A percentile compares a stretch with the other conserved stretches of the same genome.
These are phyloP conservation scores for Fraxinus floribunda DNA, from an alignment of 305 asterid species.

Conservation along the genomic window DNA sequence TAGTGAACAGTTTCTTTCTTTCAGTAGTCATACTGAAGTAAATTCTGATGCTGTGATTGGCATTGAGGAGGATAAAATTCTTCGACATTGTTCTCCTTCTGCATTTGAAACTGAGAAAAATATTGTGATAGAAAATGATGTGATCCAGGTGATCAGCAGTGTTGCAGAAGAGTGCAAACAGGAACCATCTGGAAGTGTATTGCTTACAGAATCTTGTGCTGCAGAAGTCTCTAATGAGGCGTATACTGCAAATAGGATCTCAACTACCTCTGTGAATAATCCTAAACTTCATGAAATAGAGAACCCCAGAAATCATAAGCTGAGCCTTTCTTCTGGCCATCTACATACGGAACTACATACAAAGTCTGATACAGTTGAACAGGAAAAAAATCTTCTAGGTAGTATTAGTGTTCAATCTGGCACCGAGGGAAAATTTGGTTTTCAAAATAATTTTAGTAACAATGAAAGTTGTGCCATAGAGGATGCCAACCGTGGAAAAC, in stretches of 20 bases:
- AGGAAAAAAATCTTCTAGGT: slow-evolving; percentile 37
- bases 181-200: slow-evolving; percentile 26
- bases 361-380: slow-evolving; percentile 35
- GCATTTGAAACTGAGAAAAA: slow-evolving; percentile 24
- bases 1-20: slow-evolving; percentile 23
- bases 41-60: slow-evolving; percentile 19
- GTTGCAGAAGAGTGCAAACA: slow-evolving; percentile 22
- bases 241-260: slow-evolving; percentile 29
- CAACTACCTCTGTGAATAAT: slow-evolving; percentile 35
- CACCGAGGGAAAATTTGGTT: slow-evolving; percentile 37
- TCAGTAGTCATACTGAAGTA: slow-evolving; percentile 17
- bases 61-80: slow-evolving; percentile 28
- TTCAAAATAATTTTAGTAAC: slow-evolving; percentile 28
- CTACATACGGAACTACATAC: slow-evolving; percentile 21
- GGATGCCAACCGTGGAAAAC: not conserved
- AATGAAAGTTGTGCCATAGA: slow-evolving; percentile 24
- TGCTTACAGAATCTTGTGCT: slow-evolving; percentile 24
- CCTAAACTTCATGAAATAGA: slow-evolving; percentile 35
- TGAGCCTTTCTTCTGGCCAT: slow-evolving; percentile 54
- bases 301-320: slow-evolving; percentile 43
- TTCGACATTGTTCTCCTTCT: slow-evolving; percentile 31
- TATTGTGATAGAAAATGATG: slow-evolving; percentile 19
- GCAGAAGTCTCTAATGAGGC: slow-evolving; percentile 38
- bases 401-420: slow-evolving; percentile 39
- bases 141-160: slow-evolving; percentile 17